Conservation (phyloP, 164 flowering plant genomes). For the Tetrastigma voinierianum region DNA sequence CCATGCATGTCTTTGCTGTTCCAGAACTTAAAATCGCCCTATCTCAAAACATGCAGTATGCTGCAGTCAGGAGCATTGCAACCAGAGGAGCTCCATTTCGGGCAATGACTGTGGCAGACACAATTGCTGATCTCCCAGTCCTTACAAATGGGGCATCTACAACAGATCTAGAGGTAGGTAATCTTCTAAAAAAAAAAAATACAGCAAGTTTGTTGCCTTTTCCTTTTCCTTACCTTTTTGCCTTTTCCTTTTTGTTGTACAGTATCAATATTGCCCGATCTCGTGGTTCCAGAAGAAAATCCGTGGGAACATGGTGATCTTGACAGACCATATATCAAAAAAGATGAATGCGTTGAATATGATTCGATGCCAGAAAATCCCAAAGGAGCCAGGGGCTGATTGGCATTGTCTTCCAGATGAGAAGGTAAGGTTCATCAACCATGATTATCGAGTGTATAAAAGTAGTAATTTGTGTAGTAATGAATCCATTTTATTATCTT, state of each 20-base stretch:
- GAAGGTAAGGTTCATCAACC: constrained; percentile 43
- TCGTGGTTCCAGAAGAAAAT: constrained; percentile 95
- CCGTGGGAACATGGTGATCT: constrained; percentile 45
- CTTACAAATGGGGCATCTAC: constrained; percentile 78
- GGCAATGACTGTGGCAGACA: constrained; percentile 82
- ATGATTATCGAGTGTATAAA: background rate
- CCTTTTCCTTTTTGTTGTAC: constrained; percentile 15
- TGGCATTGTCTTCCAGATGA: constrained; percentile 93
- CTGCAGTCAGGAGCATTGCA: constrained; percentile 83
- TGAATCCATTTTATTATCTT: background rate
- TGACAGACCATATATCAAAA: constrained; percentile 84
- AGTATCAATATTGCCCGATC: constrained; percentile 68
- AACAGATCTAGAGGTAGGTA: constrained; percentile 64
- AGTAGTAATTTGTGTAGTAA: background rate
- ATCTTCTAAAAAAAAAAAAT: too few species aligned
- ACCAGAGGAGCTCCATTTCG: constrained; percentile 93
- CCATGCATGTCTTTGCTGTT: constrained; percentile 89
- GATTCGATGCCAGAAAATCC: constrained; percentile 75
- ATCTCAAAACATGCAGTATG: constrained; percentile 53
- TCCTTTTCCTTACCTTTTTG: background rate
- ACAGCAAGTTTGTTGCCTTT: background rate
- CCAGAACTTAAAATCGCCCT: constrained; percentile 74
- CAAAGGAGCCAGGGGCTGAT: constrained; percentile 91
- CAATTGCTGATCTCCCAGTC: constrained; percentile 89
- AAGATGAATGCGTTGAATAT: constrained; percentile 91